Base-by-base conservation (phyloP, 768 basidiomycete species). In the Suillus luteus region DNA sequence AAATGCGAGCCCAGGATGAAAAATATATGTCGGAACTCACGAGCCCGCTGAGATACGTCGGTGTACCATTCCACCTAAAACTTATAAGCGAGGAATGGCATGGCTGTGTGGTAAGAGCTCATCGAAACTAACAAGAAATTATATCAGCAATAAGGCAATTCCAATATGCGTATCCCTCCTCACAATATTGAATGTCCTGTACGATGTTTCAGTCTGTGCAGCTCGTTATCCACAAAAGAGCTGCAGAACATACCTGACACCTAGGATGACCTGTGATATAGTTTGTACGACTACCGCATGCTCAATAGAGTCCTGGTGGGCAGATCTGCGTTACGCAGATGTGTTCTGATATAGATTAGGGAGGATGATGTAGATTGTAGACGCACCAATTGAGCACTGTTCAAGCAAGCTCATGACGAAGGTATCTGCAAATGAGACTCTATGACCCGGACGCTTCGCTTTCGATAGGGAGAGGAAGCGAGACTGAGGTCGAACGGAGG, bases 181-280 rank as follows among this genome's bases (percentile, higher is more conserved):
- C 3, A 86, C 83, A 35, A 89, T 78, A 67, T 87, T 87, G 72
- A 83, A 85, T 2, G 86, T 82, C 64, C 87, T 87, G 33, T 41
- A 31, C 19, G 22, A 10, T 7, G 7, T 19, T 44, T 15, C 11
- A 62, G 55, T 35, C n/a, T 6, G n/a, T 44, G 44, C 43, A n/a
- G 22, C 14, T 27, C 44, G 35, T 17, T 11, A 24, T 7, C n/a
- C n/a, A 15, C 24, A 54, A 27, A 14, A 46, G 0, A 4, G 10
- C 44, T n/a, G 44, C 44, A 44, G 19, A 9, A 44, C 43, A n/a
- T n/a, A 44, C 43, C 43, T 44, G 43, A 44, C 43, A 44, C 43
- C 43, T 44, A 44, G 43, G 43, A 44, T 44, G 19, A 19, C 9
- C 43, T 44, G 43, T 44, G 43, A n/a, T 44, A 44, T 44, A 3